Evolutionary conservation across 768 basidiomycete genomes (phyloP).

Genomic region (Gautieria morchelliformis): DNA sequence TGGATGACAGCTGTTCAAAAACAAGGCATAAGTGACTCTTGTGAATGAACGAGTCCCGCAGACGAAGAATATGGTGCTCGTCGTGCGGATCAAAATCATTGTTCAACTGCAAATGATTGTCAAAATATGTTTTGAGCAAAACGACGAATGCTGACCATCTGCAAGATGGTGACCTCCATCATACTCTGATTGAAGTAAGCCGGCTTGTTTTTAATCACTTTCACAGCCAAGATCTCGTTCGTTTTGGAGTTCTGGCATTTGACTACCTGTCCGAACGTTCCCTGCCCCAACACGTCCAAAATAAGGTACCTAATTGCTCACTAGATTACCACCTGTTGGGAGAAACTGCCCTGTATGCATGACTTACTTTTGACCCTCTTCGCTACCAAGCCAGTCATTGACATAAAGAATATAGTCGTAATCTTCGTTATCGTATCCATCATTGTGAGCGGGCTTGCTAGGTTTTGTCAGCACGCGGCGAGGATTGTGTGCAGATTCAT

Average conservation of each 20-base stretch:
- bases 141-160: slow-evolving; percentile 59
- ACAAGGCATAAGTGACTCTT: slow-evolving; percentile 94
- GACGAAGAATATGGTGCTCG: slow-evolving; percentile 91
- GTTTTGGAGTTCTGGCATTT: slow-evolving; percentile 99
- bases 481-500: slow-evolving; percentile 92
- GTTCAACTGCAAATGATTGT: slow-evolving; percentile 57
- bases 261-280: slow-evolving; percentile 98
- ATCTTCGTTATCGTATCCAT: slow-evolving; percentile 97
- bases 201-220: slow-evolving; percentile 99
- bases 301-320: slow-evolving; percentile 72
- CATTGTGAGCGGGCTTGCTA: slow-evolving; percentile 90
- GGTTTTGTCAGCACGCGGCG: slow-evolving; percentile 96
- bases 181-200: slow-evolving; percentile 99
- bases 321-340: background rate
- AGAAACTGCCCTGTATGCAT: slow-evolving; percentile 4
- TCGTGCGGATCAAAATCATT: slow-evolving; percentile 88
- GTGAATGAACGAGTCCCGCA: slow-evolving; percentile 95
- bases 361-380: slow-evolving; percentile 89
- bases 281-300: slow-evolving; percentile 95
- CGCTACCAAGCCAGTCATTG: slow-evolving; percentile 92
- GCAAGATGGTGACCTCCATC: slow-evolving; percentile 99
- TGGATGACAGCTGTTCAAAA: slow-evolving; percentile 93
- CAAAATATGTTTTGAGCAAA: background rate
- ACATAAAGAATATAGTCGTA: slow-evolving; percentile 99
- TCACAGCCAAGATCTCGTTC: slow-evolving; percentile 97